Evolutionary conservation across 1,284 basidiomycete genomes (phyloP), one percentile per base, ranked within the genome.

Genomic region (Phylloporus sp.): DNA sequence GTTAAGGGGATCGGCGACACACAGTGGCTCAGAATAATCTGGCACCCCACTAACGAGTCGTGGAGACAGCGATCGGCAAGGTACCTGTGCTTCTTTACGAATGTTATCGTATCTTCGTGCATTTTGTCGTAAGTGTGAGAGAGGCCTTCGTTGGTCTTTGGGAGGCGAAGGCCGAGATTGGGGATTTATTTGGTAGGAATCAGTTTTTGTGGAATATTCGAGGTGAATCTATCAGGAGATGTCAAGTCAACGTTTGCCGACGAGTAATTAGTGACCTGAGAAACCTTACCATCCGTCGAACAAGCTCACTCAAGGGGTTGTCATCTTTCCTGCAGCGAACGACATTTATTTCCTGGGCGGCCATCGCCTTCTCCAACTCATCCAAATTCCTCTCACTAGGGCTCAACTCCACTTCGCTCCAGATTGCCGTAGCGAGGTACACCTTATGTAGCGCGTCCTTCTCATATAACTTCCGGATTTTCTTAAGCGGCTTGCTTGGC

Each of bases 401-500:
- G 1, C 1, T 4, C 1, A 1, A 5, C 1, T 73, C 68, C 14
- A 73, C 60, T 35, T 74, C 62, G 45, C 74, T 73, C 72, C 72
- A 72, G 72, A 70, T 72, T 3, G 71, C 73, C 17, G 71, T 73
- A 7, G 63, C 66, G n/a, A 71, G 63, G 41, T 62, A 55, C 29
- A 74, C 59, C 8, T 64, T 64, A 1, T 32, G 61, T 11, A 64
- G 19, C 32, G 59, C 32, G 0, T 64, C 59, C 12, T 1, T 39
- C 35, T 65, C 70, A 5, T 65, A 71, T 5, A 71, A 10, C 59
- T 68, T 62, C 29, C 45, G 69, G 41, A 71, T 82, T 68, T 82
- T 85, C 37, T 80, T 80, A 15, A 77, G 69, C 4, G 83, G 81
- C 35, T 82, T 80, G 19, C 84, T 83, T 1, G 81, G 80, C 66